phyloP scores from a whole-genome alignment of 2,329 filamentous ascomycete species.

The Ophiostoma australiae region DNA sequence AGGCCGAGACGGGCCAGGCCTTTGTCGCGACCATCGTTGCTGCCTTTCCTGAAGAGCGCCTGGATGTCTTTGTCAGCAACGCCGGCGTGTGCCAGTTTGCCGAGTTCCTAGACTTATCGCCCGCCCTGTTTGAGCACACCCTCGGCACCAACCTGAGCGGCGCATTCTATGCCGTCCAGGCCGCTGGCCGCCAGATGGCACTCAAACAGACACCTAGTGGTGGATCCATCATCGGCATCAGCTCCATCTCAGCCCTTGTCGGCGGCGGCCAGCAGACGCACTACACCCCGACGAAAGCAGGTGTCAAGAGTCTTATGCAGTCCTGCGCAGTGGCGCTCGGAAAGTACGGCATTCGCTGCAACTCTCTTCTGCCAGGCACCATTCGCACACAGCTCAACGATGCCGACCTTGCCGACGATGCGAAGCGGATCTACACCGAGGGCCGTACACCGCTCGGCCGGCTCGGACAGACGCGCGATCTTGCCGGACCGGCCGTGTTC shows the following conservation, averaged over 20 bases:
- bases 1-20: constrained; percentile 20
- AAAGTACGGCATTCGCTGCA: constrained; percentile 61
- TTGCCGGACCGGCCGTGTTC: constrained; percentile 68
- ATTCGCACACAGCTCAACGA: constrained; percentile 67
- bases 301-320: constrained; percentile 64
- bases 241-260: constrained; percentile 52
- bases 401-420: constrained; percentile 58
- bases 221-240: constrained; percentile 60
- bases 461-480: constrained; percentile 55
- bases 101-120: constrained; percentile 71
- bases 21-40: constrained; percentile 22
- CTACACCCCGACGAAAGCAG: constrained; percentile 70
- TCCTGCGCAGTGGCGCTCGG: constrained; percentile 62
- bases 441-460: constrained; percentile 61
- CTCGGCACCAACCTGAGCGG: constrained; percentile 78
- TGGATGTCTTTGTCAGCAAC: constrained; percentile 82
- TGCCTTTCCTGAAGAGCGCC: constrained; percentile 38
- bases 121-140: constrained; percentile 65
- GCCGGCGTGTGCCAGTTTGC: constrained; percentile 85
- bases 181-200: constrained; percentile 79
- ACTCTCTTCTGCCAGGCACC: constrained; percentile 64
- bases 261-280: constrained; percentile 64
- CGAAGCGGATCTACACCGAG: constrained; percentile 63
- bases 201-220: constrained; percentile 56
- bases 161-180: constrained; percentile 83